These are phyloP conservation scores for Harrya chromipes DNA, from an alignment of 768 basidiomycete species.

Conservation along the genomic window DNA sequence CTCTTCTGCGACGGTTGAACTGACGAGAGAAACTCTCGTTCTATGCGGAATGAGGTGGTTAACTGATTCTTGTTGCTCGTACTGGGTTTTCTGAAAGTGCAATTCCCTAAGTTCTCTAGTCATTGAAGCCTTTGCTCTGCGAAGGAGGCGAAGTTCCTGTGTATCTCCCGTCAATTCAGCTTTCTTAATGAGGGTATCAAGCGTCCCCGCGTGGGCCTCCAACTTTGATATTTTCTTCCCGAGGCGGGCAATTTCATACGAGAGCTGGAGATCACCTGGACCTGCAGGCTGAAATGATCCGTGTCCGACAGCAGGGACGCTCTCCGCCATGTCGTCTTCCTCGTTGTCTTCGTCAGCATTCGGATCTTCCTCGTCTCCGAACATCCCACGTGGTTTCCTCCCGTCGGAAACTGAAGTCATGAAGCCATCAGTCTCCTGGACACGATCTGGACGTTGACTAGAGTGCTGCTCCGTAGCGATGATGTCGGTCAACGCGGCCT, in stretches of 20 bases:
- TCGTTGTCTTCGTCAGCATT: constrained; percentile 45
- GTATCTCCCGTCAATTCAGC: constrained; percentile 92
- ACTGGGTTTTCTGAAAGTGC: constrained; percentile 87
- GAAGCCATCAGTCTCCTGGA: constrained; percentile 7
- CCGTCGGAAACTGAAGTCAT: constrained; percentile 5
- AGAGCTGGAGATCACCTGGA: constrained; percentile 86
- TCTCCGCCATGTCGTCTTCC: constrained; percentile 33
- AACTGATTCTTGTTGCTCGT: constrained; percentile 90
- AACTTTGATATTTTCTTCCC: constrained; percentile 71
- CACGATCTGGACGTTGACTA: constrained; percentile 15
- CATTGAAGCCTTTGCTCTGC: constrained; percentile 78
- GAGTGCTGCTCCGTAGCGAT: constrained; percentile 76
- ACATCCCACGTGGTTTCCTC: constrained; percentile 30
- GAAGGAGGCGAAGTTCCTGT: constrained; percentile 79
- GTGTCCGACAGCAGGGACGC: constrained; percentile 33
- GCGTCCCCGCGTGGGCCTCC: constrained; percentile 76
- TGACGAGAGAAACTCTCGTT: constrained; percentile 83
- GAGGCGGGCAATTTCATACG: constrained; percentile 81
- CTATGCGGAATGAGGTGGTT: constrained; percentile 82
- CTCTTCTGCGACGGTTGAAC: constrained; percentile 77
- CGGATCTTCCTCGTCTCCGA: constrained; percentile 38
- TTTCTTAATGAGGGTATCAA: constrained; percentile 88
- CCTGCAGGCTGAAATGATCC: constrained; percentile 72
- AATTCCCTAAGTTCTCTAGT: constrained; percentile 79
- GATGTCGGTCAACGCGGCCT: constrained; percentile 93